Percentiles rank a stretch among this genome's conserved stretches.
These are phyloP conservation scores for Mycena amicta DNA, from an alignment of 768 basidiomycete species.

Conservation along the genomic window DNA sequence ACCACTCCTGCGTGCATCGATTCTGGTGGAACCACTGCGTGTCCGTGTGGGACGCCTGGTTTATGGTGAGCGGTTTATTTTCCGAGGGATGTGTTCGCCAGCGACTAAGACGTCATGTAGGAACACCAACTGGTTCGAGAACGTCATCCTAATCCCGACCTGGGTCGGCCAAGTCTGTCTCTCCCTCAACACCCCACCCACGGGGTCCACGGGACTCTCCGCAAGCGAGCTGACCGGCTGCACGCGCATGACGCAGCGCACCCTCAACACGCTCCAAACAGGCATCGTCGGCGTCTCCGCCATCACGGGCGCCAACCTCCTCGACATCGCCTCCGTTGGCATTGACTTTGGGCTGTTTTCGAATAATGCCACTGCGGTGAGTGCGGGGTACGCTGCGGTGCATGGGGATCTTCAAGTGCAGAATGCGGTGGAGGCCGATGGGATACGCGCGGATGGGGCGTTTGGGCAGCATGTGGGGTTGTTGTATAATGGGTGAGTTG, in stretches of 20 bases:
- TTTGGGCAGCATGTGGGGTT: slow-evolving; percentile 43
- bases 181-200: slow-evolving; percentile 30
- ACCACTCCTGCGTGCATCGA: slow-evolving; percentile 47
- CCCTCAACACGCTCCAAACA: slow-evolving; percentile 41
- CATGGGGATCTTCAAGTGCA: slow-evolving; percentile 44
- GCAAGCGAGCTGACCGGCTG: slow-evolving; percentile 37
- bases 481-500: slow-evolving; percentile 52
- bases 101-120: slow-evolving; percentile 24
- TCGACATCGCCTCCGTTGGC: slow-evolving; percentile 50
- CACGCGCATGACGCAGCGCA: slow-evolving; percentile 43
- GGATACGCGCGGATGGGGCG: slow-evolving; percentile 38
- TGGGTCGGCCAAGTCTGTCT: slow-evolving; percentile 53
- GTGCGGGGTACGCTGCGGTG: slow-evolving; percentile 36
- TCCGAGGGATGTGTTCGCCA: neutral
- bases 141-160: slow-evolving; percentile 54
- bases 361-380: slow-evolving; percentile 32
- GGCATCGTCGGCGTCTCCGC: slow-evolving; percentile 41
- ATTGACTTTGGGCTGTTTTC: slow-evolving; percentile 39
- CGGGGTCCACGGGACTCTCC: slow-evolving; percentile 34
- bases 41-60: slow-evolving; percentile 52
- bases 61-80: slow-evolving; percentile 26
- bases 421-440: slow-evolving; percentile 42
- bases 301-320: slow-evolving; percentile 57
- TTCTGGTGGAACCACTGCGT: slow-evolving; percentile 42
- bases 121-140: slow-evolving; percentile 60